Evolutionary conservation across 1,139 yeast genomes (phyloP), one percentile per base, ranked within the genome.

Genomic region (Kazachstania sp.): DNA sequence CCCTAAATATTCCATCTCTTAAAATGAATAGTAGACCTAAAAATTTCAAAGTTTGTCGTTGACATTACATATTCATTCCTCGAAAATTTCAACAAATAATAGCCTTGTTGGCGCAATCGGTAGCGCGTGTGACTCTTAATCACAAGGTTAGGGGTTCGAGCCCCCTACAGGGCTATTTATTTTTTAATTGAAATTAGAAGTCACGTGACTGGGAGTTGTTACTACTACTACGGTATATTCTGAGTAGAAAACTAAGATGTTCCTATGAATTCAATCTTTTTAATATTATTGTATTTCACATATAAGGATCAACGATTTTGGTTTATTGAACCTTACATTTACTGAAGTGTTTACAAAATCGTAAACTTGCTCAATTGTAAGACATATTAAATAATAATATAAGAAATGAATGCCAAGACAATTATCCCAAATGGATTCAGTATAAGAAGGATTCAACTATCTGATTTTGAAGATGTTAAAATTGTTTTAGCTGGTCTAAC

Each of bases 401-500:
- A 23, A 23, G 28, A 23, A 23, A 23, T 23, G 28, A 23, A 9
- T 23, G 15, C 29, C 8, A 37, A 8, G 2, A n/a, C 19, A 13
- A 37, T n/a, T 26, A 11, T 39, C 6, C 42, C 42, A 13, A 6
- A 23, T 20, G 35, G 63, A 1, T 82, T 79, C 65, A 58, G 66
- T 1, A 69, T 82, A 48, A 72, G 88, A 63, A 64, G 72, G 40
- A 61, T 80, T 18, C 59, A 68, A 46, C 54, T 58, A 13, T 50
- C 66, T 0, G 88, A 82, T 60, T 75, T 70, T 58, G 55, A 65
- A 39, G 75, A 77, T 15, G 79, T 78, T 34, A 60, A 77, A 19
- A 71, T 71, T 13, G 74, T 81, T 0, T 67, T 83, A 43, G 63
- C 67, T 31, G 79, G 73, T 4, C 68, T 84, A 52, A 83, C 92